phyloP scores from a whole-genome alignment of 139 green algal species.

The Volvox reticuliferus region DNA sequence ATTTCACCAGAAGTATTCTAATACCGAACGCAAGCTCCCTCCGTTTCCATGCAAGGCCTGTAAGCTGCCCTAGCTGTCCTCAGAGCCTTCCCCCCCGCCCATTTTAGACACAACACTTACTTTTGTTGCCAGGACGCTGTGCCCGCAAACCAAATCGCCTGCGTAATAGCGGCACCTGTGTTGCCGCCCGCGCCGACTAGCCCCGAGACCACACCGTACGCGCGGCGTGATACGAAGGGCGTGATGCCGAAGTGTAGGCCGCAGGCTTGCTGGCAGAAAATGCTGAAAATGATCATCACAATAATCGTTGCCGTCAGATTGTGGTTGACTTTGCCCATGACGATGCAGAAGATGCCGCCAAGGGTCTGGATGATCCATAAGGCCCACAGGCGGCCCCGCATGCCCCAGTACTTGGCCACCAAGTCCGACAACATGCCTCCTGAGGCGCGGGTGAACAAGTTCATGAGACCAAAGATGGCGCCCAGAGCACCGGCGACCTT shows the following conservation, averaged over 20 bases:
- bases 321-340: constrained; percentile 79
- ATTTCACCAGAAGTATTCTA: too few relatives aligned
- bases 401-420: constrained; percentile 67
- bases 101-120: too few relatives aligned
- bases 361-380: constrained; percentile 77
- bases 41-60: too few relatives aligned
- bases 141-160: constrained; percentile 91
- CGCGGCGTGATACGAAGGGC: constrained; percentile 89
- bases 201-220: constrained; percentile 89
- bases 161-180: constrained; percentile 86
- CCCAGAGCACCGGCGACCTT: constrained; percentile 50
- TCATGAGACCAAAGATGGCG: constrained; percentile 88
- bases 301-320: constrained; percentile 81
- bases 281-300: constrained; percentile 89
- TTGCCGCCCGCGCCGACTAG: constrained; percentile 95
- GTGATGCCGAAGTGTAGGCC: constrained; percentile 86
- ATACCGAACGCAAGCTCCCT: too few relatives aligned
- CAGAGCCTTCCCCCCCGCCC: too few relatives aligned
- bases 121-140: constrained; percentile 15
- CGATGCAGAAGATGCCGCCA: constrained; percentile 83
- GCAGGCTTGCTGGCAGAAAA: constrained; percentile 81
- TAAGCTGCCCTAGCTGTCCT: too few relatives aligned
- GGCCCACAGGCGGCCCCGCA: constrained; percentile 87
- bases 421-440: constrained; percentile 84
- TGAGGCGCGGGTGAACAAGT: constrained; percentile 90